A percentile compares a stretch with the other conserved stretches of the same genome.
phyloP scores from a whole-genome alignment of 1,139 yeast species.

The Magnusiomyces fungicola region DNA sequence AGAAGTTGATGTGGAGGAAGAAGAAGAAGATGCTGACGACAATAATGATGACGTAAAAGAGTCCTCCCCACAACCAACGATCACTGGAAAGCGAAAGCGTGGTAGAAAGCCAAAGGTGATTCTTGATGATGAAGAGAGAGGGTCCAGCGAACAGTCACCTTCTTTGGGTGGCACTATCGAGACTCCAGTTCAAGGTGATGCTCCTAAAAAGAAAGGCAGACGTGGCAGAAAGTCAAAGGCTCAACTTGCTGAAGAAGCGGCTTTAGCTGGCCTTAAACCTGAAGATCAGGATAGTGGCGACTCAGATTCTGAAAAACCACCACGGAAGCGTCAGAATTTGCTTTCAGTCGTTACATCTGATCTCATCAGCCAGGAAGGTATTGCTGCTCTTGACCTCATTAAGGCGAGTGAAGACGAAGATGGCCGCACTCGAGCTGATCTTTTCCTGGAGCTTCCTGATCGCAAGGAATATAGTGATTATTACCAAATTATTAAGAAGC shows the following conservation, averaged over 20 bases:
- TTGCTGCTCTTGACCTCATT: slow-evolving; percentile 9
- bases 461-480: slow-evolving; percentile 78
- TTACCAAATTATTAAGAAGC: slow-evolving; percentile 66
- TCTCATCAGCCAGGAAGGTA: not conserved
- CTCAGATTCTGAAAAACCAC: slow-evolving; percentile 1
- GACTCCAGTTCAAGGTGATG: too few species aligned
- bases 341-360: not conserved
- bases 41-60: slow-evolving; percentile 4
- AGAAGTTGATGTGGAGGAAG: slow-evolving; percentile 20
- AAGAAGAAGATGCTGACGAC: slow-evolving; percentile 16
- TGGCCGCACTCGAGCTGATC: slow-evolving; percentile 38
- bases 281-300: slow-evolving; percentile 7
- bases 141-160: slow-evolving; percentile 15
- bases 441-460: slow-evolving; percentile 42
- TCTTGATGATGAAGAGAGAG: not conserved
- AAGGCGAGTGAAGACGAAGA: slow-evolving; percentile 19
- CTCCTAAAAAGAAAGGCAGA: not conserved
- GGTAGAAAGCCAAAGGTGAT: not conserved
- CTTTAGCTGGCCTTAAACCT: slow-evolving; percentile 13
- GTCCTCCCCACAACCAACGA: slow-evolving; percentile 20
- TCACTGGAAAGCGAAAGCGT: slow-evolving; percentile 16
- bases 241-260: slow-evolving; percentile 8
- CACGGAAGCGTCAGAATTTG: slow-evolving; percentile 4
- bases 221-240: slow-evolving; percentile 2
- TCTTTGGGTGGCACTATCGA: too few species aligned